phyloP scores from a whole-genome alignment of 148 eudicot species.

The Heliosperma pusillum region DNA sequence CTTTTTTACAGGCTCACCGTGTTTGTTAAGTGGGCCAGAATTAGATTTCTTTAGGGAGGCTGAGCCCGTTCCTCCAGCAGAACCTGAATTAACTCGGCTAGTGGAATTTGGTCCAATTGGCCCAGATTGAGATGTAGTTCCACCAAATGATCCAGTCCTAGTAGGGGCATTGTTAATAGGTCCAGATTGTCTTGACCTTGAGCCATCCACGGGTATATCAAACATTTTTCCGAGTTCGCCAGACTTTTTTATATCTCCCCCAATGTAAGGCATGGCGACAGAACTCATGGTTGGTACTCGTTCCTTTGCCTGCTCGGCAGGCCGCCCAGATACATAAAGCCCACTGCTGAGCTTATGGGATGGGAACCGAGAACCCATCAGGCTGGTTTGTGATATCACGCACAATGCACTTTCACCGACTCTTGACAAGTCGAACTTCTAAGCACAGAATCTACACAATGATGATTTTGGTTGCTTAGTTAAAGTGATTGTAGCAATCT shows the following conservation, averaged over 20 bases:
- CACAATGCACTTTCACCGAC: constrained; percentile 25
- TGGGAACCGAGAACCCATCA: constrained; percentile 84
- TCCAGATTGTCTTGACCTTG: constrained; percentile 82
- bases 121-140: constrained; percentile 82
- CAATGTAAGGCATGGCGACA: constrained; percentile 86
- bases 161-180: constrained; percentile 63
- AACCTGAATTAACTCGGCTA: constrained; percentile 46
- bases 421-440: constrained; percentile 6
- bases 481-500: not conserved
- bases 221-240: constrained; percentile 98
- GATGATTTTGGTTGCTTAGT: constrained; percentile 21
- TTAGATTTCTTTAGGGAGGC: constrained; percentile 65
- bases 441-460: constrained; percentile 23
- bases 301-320: constrained; percentile 94
- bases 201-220: constrained; percentile 64
- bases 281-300: constrained; percentile 89
- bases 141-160: constrained; percentile 78
- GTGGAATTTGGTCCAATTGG: constrained; percentile 58
- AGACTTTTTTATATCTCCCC: constrained; percentile 90
- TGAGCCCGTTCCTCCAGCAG: constrained; percentile 54
- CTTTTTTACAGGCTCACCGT: constrained; percentile 79
- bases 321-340: constrained; percentile 86
- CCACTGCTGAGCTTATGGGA: constrained; percentile 95
- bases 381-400: constrained; percentile 22
- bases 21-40: constrained; percentile 88